Evolutionary conservation across 1,284 basidiomycete species (phyloP).

Genomic region (Puccinia coronata): DNA sequence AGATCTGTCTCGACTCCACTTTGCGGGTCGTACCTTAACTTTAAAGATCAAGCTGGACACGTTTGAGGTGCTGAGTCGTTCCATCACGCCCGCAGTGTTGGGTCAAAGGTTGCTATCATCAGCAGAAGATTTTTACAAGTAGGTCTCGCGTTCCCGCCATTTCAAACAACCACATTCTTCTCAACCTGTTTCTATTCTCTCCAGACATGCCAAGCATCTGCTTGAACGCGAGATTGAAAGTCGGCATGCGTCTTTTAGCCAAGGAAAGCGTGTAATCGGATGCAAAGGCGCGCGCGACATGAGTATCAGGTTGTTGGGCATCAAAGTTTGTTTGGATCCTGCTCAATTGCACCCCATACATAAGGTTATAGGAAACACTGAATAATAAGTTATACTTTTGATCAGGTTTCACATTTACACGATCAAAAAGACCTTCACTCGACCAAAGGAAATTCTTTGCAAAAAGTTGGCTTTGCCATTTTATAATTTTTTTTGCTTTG

Average conservation of each 20-base stretch:
- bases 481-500: background rate
- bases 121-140: constrained; percentile 29
- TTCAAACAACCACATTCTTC: background rate
- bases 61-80: constrained; percentile 27
- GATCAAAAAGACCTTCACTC: background rate
- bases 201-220: constrained; percentile 9
- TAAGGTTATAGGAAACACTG: background rate
- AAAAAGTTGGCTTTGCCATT: background rate
- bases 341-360: no score
- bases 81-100: constrained; percentile 8
- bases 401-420: constrained; percentile 30
- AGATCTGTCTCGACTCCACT: constrained; percentile 20
- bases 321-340: background rate
- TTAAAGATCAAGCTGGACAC: constrained; percentile 33
- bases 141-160: background rate
- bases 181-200: background rate
- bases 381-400: background rate
- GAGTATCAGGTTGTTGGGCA: constrained; percentile 26
- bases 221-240: constrained; percentile 34
- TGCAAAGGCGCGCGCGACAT: constrained; percentile 21
- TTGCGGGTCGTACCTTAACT: constrained; percentile 27
- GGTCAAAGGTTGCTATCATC: constrained; percentile 19
- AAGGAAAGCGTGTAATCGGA: constrained; percentile 6
- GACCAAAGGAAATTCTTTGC: background rate
- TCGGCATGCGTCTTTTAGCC: constrained; percentile 21